Evolutionary conservation across 306 rosid genomes (phyloP).

Genomic region (Acmispon strigosus): DNA sequence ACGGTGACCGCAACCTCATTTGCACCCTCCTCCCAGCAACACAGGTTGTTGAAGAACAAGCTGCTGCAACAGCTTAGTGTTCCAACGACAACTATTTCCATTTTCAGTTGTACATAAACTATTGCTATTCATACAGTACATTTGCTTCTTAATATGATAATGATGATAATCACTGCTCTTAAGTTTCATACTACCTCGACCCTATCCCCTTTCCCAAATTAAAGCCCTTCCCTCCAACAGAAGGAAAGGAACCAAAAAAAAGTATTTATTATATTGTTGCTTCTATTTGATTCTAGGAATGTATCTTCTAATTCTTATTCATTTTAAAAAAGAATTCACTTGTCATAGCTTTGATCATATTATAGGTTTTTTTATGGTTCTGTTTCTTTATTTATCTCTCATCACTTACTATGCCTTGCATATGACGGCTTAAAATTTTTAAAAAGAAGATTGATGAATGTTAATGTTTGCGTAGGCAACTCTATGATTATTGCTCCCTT

Average conservation of each 20-base stretch:
- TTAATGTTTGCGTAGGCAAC: no score
- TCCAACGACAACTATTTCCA: not conserved
- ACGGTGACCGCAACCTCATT: conserved; percentile 96
- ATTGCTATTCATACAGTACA: conserved; percentile 24
- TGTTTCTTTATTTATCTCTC: not conserved
- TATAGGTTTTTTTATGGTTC: not conserved
- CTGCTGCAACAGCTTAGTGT: conserved; percentile 84
- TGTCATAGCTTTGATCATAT: not conserved
- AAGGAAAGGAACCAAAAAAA: not conserved
- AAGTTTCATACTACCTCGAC: conserved; percentile 14
- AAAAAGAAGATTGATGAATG: no score
- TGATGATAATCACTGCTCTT: conserved; percentile 26
- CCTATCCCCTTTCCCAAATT: not conserved
- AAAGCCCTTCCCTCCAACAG: not conserved
- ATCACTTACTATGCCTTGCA: no score
- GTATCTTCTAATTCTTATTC: not conserved
- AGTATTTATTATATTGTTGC: not conserved
- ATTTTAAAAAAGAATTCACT: not conserved
- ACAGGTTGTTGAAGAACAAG: conserved; percentile 71
- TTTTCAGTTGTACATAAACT: conserved; percentile 38
- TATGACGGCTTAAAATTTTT: no score
- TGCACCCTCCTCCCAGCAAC: conserved; percentile 88
- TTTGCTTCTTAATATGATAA: conserved; percentile 24
- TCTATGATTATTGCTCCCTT: no score
- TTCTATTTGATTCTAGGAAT: conserved; percentile 10